These are phyloP conservation scores for Trypanosoma mega DNA, from an alignment of 208 protist species.

Conservation along the genomic window DNA sequence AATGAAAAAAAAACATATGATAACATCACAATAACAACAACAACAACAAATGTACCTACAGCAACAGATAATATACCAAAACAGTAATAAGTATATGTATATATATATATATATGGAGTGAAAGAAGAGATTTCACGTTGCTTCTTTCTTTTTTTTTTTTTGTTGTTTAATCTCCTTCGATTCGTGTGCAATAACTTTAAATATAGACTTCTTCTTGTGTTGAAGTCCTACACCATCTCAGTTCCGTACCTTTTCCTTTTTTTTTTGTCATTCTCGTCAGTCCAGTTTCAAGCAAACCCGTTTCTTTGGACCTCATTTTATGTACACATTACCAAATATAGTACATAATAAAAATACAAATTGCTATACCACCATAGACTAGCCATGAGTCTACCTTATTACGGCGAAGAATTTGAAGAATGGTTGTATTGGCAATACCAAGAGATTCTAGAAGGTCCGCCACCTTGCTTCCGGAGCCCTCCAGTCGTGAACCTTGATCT, in stretches of 20 bases:
- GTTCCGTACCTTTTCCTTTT: not conserved
- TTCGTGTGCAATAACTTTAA: not conserved
- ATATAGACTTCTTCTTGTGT: no score
- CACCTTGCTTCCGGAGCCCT: slow-evolving; percentile 53
- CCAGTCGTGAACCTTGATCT: slow-evolving; percentile 58
- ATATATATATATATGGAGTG: no score
- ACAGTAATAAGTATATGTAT: no score
- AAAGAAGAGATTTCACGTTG: no score
- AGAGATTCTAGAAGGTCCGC: slow-evolving; percentile 71
- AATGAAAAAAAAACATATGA: no score
- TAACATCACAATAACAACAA: no score
- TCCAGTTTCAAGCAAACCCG: not conserved
- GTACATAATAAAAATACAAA: slow-evolving; percentile 69
- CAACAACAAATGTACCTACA: not conserved
- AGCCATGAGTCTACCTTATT: slow-evolving; percentile 83
- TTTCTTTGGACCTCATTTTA: slow-evolving; percentile 7
- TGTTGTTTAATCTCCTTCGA: not conserved
- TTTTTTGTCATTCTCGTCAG: slow-evolving; percentile 5
- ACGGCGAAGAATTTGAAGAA: slow-evolving; percentile 75
- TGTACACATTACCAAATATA: slow-evolving; percentile 48
- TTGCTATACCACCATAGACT: slow-evolving; percentile 63
- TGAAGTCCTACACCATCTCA: no score
- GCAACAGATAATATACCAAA: slow-evolving; percentile 18
- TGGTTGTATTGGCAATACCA: slow-evolving; percentile 75
- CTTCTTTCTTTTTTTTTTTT: slow-evolving; percentile 4